Base-by-base conservation (phyloP, 1,284 basidiomycete species). In the Porogramme epimiltina region DNA sequence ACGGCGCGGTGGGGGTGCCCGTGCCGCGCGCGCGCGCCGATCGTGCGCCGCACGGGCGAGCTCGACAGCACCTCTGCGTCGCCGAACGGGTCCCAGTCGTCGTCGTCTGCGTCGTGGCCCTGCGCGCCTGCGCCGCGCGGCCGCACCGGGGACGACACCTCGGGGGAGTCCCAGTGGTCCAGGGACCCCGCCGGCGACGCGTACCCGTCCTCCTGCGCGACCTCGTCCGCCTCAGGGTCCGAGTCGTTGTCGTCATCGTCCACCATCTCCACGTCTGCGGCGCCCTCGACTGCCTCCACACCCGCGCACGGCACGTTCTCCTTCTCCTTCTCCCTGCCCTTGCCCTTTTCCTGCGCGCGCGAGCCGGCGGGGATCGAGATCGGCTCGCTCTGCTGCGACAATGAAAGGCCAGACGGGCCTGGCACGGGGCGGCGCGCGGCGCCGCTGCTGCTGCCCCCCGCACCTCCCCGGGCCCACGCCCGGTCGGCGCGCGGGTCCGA, bases 201-300 rank as follows among this genome's bases (percentile, higher is more conserved):
- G 67, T 91, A 91, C 33, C 89, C 88, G 59, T 88, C 87, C 64
- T 91, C 89, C 68, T 89, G 89, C 62, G 75, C 73, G 31, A 89
- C 83, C 18, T 58, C 63, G 47, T 76, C 72, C 19, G 61, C 61
- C 40, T 75, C 72, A 50, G 72, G 61, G 45, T 74, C 69, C 46
- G 66, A 63, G 49, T 64, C 59, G 43, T 66, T 62, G 49, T 63
- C 59, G 41, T 66, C 66, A 22, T 74, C 28, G 6, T 31, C 72
- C 50, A 77, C 75, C 22, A 73, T 71, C 45, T 88, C 88, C 63
- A 89, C 88, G 67, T 89, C 87, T 59, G 74, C 73, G 36, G 22
- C 73, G 70, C 51, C 78, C 75, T 26, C 73, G 34, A 6, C 16
- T 6, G 13, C 34, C 13, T 16, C 9, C 72, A 47, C 52, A 42